Evolutionary conservation across 1,139 yeast species (phyloP).

Genomic region (Nematodospora anomalae): DNA sequence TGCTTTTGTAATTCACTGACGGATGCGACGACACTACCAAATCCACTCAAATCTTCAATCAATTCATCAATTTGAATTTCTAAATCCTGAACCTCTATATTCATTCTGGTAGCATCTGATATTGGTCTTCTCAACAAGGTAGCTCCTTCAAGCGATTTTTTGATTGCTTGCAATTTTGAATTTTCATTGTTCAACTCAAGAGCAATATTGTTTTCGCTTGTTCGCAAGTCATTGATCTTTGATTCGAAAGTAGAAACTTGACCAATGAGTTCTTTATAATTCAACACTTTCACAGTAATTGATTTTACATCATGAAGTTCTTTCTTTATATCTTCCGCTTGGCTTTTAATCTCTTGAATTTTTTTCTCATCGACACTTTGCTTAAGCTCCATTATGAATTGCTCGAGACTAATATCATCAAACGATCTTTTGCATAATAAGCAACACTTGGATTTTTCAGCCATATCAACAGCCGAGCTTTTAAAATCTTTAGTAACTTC

Average conservation of each 20-base stretch:
- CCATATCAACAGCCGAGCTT: slow-evolving; percentile 60
- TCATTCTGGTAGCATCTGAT: slow-evolving; percentile 35
- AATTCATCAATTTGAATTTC: slow-evolving; percentile 35
- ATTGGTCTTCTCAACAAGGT: slow-evolving; percentile 26
- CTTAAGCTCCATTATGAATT: slow-evolving; percentile 34
- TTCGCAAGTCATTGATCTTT: slow-evolving; percentile 13
- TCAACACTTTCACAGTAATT: slow-evolving; percentile 29
- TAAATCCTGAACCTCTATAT: slow-evolving; percentile 34
- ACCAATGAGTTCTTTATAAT: slow-evolving; percentile 23
- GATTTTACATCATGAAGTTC: slow-evolving; percentile 29
- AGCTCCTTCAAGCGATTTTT: slow-evolving; percentile 10
- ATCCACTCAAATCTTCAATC: slow-evolving; percentile 39
- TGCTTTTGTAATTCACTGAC: slow-evolving; percentile 53
- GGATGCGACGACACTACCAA: slow-evolving; percentile 29
- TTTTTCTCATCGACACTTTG: slow-evolving; percentile 38
- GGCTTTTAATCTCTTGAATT: slow-evolving; percentile 36
- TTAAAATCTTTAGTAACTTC: slow-evolving; percentile 68
- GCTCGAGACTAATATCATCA: slow-evolving; percentile 37
- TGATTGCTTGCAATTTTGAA: slow-evolving; percentile 6
- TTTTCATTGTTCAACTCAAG: slow-evolving; percentile 17
- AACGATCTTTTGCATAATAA: slow-evolving; percentile 66
- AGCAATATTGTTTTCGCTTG: slow-evolving; percentile 16
- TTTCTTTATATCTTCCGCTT: slow-evolving; percentile 31
- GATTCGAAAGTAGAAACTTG: slow-evolving; percentile 11
- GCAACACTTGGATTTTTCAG: slow-evolving; percentile 57